Evolutionary conservation across 129 eudicot species (phyloP), one percentile per base, ranked within the genome.

Genomic region (Scalesia atractyloides): DNA sequence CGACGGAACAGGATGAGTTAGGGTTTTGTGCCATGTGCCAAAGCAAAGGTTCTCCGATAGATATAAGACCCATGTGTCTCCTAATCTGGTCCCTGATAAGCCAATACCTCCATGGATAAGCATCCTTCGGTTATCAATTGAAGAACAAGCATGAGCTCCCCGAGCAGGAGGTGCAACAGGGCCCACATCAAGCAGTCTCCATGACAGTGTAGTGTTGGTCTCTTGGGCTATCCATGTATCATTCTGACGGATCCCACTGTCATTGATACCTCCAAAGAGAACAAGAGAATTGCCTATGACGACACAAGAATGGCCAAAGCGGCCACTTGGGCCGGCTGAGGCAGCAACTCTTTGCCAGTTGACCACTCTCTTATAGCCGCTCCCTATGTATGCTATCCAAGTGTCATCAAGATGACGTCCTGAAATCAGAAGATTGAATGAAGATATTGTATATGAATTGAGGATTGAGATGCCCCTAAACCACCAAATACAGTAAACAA

Each of bases 351-450:
- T 82, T 57, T 95, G 94, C 99, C 99, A 95, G 24, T 79, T 83
- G 73, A 86, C 24, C 37, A 68, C 64, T 62, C 75, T 86, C 43
- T 50, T 77, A 26, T 46, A 64, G 64, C 52, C 76, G 16, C 86
- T 70, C 14, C 88, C 85, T 69, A 80, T 46, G 62, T 86, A 76
- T 15, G 90, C 95, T 30, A 85, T 80, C 99, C 99, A 95, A 56
- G 99, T 95, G 77, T 95, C 99, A 66, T 95, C 99, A 17, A 84
- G 94, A 78, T 95, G 99, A 22, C 97, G 86, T 18, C 99, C 99
- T 95, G 81, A 66, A 77, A 73, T 10, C 52, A 83, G 47, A 68
- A 57, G 68, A 57, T 33, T 41, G 62, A 26, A 30, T 30, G 34
- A 3, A 30, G 34, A 30, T 30, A 30, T 2, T 30, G 34, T 30